phyloP scores from a whole-genome alignment of 2,329 filamentous ascomycete species.

The Cordyceps militaris region DNA sequence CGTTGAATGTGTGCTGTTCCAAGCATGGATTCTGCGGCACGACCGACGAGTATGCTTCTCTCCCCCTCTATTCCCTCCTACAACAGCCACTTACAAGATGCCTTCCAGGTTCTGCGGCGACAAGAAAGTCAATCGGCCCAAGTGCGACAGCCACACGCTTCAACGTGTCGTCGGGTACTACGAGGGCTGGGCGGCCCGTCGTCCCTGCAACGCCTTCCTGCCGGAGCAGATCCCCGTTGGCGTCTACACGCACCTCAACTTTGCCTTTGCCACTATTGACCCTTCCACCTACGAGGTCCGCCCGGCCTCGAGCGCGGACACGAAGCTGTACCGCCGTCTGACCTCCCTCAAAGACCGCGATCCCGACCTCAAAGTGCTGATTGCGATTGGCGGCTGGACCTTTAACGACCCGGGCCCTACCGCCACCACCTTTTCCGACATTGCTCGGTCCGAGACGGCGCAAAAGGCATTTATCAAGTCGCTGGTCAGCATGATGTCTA shows the following conservation, averaged over 20 bases:
- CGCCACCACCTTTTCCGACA: conserved; percentile 20
- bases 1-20: conserved; percentile 31
- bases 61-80: too few relatives aligned
- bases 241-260: conserved; percentile 28
- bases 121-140: conserved; percentile 5
- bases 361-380: conserved; percentile 27
- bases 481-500: conserved; percentile 17
- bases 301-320: background rate
- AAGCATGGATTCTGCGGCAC: conserved; percentile 28
- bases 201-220: conserved; percentile 18
- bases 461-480: conserved; percentile 5
- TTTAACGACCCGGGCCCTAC: conserved; percentile 30
- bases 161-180: conserved; percentile 23
- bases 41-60: conserved; percentile 18
- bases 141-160: background rate
- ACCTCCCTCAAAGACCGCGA: conserved; percentile 22
- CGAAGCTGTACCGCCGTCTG: background rate
- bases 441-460: background rate
- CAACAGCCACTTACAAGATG: too few relatives aligned
- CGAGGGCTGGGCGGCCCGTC: conserved; percentile 20
- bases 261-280: conserved; percentile 27
- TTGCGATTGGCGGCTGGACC: conserved; percentile 36
- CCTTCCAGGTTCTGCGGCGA: conserved; percentile 17
- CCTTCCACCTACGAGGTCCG: conserved; percentile 21
- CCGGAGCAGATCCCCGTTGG: conserved; percentile 21